Evolutionary conservation across 305 asterid genomes (phyloP).

Genomic region (Coffea humblotiana): DNA sequence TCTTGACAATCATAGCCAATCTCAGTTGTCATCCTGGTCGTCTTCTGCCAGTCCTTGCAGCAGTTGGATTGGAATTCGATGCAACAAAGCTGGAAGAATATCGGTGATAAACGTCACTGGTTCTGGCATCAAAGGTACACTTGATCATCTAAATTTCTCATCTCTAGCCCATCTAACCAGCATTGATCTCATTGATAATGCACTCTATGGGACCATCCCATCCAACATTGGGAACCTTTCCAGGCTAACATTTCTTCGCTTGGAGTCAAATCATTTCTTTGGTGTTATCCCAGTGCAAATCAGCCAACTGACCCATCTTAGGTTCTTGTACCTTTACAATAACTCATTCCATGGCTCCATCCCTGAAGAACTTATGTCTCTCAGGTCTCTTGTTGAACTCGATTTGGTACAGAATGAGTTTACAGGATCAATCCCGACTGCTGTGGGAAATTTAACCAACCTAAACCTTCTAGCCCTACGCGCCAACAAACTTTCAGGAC

Average conservation of each 20-base stretch:
- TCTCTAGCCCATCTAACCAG: constrained; percentile 8
- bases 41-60: too few species aligned
- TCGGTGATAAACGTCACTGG: too few species aligned
- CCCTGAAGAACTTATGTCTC: not conserved
- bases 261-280: constrained; percentile 19
- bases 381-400: not conserved
- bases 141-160: constrained; percentile 25
- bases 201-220: constrained; percentile 28
- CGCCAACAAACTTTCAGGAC: not conserved
- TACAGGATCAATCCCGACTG: constrained; percentile 1
- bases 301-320: not conserved
- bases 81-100: too few species aligned
- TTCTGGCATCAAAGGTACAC: too few species aligned
- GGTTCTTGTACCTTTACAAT: not conserved
- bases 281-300: not conserved
- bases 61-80: too few species aligned
- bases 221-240: not conserved
- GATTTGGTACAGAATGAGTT: not conserved
- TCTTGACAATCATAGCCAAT: too few species aligned
- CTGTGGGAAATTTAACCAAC: constrained; percentile 2
- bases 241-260: constrained; percentile 19
- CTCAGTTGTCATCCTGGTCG: too few species aligned
- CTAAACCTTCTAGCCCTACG: not conserved
- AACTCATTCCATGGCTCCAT: constrained; percentile 21
- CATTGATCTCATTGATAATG: constrained; percentile 16